Evolutionary conservation across 1,139 yeast species (phyloP).

Genomic region (Meyerozyma guilliermondii): DNA sequence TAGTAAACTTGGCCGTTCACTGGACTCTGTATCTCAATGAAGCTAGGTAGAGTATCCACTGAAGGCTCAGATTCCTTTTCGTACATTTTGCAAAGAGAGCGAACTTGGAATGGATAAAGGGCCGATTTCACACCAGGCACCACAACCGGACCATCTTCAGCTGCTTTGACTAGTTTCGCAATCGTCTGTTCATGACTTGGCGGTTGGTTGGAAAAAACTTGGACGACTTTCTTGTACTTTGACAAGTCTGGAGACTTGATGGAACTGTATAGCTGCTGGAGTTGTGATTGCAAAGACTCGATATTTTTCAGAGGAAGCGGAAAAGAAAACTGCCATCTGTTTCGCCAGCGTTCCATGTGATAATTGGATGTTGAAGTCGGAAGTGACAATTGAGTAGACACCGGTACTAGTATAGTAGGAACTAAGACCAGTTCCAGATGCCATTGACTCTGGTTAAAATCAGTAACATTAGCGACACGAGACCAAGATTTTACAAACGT

Average conservation of each 20-base stretch:
- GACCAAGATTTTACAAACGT: conserved; percentile 26
- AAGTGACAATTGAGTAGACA: neutral
- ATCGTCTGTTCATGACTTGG: conserved; percentile 18
- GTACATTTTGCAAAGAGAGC: conserved; percentile 56
- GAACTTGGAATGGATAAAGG: conserved; percentile 53
- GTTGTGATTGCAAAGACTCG: conserved; percentile 13
- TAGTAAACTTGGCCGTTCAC: conserved; percentile 15
- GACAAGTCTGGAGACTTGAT: conserved; percentile 36
- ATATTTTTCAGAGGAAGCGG: neutral
- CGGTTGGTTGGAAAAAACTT: conserved; percentile 6
- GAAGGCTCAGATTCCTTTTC: conserved; percentile 41
- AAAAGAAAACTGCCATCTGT: conserved; percentile 8
- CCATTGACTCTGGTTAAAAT: conserved; percentile 27
- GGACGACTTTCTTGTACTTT: conserved; percentile 8
- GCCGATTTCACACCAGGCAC: conserved; percentile 47
- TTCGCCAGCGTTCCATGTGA: conserved; percentile 31
- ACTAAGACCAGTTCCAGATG: conserved; percentile 5
- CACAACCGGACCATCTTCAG: conserved; percentile 14
- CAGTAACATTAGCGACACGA: conserved; percentile 29
- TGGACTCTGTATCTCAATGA: conserved; percentile 19
- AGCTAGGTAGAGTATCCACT: conserved; percentile 39
- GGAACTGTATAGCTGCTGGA: conserved; percentile 31
- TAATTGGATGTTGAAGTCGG: conserved; percentile 11
- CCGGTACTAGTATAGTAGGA: neutral
- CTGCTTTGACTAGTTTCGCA: conserved; percentile 12